These are phyloP conservation scores for Whalleya microplaca DNA, from an alignment of 2,329 filamentous ascomycete genomes.

Conservation along the genomic window DNA sequence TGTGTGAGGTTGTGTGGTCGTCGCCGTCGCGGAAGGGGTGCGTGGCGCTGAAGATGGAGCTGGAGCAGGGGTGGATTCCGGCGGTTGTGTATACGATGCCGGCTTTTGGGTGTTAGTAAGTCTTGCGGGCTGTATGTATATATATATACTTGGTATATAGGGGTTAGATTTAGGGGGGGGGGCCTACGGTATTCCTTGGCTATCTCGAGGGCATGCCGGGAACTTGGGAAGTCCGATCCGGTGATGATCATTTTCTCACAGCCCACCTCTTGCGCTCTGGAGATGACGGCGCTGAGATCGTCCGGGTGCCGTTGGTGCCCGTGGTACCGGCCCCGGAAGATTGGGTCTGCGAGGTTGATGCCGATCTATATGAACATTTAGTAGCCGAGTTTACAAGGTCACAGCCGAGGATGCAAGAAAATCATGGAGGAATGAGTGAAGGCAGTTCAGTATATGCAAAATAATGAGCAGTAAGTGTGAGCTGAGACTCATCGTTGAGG, in stretches of 20 bases:
- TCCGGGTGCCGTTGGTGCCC: slow-evolving; percentile 75
- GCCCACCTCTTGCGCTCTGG: slow-evolving; percentile 75
- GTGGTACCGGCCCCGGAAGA: slow-evolving; percentile 84
- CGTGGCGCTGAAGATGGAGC: slow-evolving; percentile 71
- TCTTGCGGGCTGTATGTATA: too few relatives aligned
- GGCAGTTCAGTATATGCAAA: slow-evolving; percentile 1
- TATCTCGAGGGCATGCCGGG: slow-evolving; percentile 72
- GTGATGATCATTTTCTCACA: slow-evolving; percentile 92
- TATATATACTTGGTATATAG: too few relatives aligned
- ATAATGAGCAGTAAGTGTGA: neutral
- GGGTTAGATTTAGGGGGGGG: slow-evolving; percentile 3
- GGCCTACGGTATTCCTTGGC: slow-evolving; percentile 73
- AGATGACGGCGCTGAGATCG: slow-evolving; percentile 77
- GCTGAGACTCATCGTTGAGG: neutral
- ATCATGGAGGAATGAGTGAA: too few relatives aligned
- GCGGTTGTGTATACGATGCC: slow-evolving; percentile 86
- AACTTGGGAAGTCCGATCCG: slow-evolving; percentile 83
- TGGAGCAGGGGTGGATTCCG: slow-evolving; percentile 91
- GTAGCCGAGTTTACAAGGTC: slow-evolving; percentile 14
- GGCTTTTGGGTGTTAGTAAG: slow-evolving; percentile 51
- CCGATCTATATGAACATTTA: slow-evolving; percentile 65
- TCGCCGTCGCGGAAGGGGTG: slow-evolving; percentile 38
- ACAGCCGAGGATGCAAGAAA: too few relatives aligned
- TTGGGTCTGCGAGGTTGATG: slow-evolving; percentile 93
- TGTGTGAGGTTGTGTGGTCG: slow-evolving; percentile 47